Base-by-base conservation (phyloP, 2,329 filamentous ascomycete genomes). In the Fusarium bactridioides region DNA sequence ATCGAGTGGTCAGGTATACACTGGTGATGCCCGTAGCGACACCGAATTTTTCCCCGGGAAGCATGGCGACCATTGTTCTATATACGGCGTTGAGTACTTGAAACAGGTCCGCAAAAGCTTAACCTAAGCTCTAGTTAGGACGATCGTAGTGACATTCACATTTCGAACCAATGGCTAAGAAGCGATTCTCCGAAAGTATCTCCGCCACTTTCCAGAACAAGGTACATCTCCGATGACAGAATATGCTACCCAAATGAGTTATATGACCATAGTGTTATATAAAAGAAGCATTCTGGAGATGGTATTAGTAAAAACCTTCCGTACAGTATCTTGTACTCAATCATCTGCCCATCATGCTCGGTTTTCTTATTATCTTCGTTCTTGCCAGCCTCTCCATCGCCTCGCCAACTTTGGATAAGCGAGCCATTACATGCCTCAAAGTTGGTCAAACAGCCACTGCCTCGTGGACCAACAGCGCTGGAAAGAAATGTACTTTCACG, bases 391-490 rank as follows among this genome's bases (percentile, higher is more conserved):
- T 66, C 3, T 73, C 70, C 5, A 37, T 55, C 1, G 72, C 74
- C 31, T 65, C 72, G 13, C 74, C 74, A 1, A 27, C 56, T 3
- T 18, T 75, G 1, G 63, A 67, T 29, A 76, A 72, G 54, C 72
- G 74, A 48, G 47, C 74, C 2, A 58, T 76, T 10, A 72, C 74
- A 12, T 76, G 74, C 35, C 72, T 76, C 3, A 71, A 67, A 40
- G 65, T 76, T 47, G 74, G 74, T 4, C 62, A 64, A 23, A 82
- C 80, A 4, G 84, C 84, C 9, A 86, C 83, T 10, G 85, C 85
- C 16, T 79, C 70, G 25, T 87, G 85, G 85, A 85, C 79, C 5
- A 84, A 86, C 51, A 77, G 78, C 51, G 82, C 79, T 0, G 83
- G 83, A 1, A 72, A 83, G 69, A 78, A 76, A 3, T 87, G 85